These are phyloP conservation scores for Cercophora samala DNA, from an alignment of 495 filamentous ascomycete species.

Conservation along the genomic window DNA sequence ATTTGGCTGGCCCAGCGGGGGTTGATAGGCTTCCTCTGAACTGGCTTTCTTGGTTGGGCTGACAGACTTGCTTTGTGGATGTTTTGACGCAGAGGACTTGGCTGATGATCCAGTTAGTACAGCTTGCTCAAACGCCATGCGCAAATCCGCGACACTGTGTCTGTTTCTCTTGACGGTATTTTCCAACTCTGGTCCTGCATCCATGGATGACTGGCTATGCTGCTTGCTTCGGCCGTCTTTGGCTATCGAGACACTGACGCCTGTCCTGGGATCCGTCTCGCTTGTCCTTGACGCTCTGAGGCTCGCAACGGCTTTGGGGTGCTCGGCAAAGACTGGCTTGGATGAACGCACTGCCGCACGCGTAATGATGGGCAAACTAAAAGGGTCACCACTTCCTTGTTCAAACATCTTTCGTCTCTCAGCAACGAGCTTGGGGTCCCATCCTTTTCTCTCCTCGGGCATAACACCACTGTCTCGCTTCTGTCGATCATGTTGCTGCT, in stretches of 20 bases:
- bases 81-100: slow-evolving; percentile 5
- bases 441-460: slow-evolving; percentile 18
- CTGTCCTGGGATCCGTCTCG: not conserved
- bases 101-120: not conserved
- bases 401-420: slow-evolving; percentile 38
- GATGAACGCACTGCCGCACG: slow-evolving; percentile 3
- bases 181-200: slow-evolving; percentile 2
- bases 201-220: slow-evolving; percentile 1
- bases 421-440: slow-evolving; percentile 34
- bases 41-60: not conserved
- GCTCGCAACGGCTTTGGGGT: slow-evolving; percentile 11
- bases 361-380: slow-evolving; percentile 17
- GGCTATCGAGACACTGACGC: not conserved
- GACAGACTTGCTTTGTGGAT: not conserved
- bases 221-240: not conserved
- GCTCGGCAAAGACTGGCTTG: slow-evolving; percentile 6
- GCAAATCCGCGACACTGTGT: slow-evolving; percentile 38
- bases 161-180: slow-evolving; percentile 23
- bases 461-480: not conserved
- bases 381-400: slow-evolving; percentile 10
- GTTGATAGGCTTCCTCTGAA: not conserved
- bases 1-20: not conserved
- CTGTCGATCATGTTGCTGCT: not conserved
- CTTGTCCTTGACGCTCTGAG: slow-evolving; percentile 8
- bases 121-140: slow-evolving; percentile 32